Base-by-base conservation (phyloP, 1,284 basidiomycete species). In the Malassezia arunalokei region DNA sequence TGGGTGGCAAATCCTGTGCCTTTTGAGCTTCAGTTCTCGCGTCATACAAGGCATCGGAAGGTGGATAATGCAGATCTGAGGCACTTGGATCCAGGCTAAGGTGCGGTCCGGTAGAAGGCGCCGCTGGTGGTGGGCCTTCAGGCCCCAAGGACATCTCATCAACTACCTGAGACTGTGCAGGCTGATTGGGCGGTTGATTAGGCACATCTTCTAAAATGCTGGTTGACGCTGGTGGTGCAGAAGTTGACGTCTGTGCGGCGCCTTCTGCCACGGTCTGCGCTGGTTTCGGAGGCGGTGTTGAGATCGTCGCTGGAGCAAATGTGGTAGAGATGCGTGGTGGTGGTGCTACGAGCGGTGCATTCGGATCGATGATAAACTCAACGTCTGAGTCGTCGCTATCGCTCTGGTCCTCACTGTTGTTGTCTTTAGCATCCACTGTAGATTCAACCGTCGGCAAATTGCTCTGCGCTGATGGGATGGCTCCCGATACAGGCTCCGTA, bases 331-430 rank as follows among this genome's bases (percentile, higher is more conserved):
- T 48, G 30, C 64, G 66, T 11, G 33, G 33, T 15, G 11, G 33
- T 5, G 33, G 33, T n/a, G 60, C 57, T n/a, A 58, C 50, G 0
- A 51, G 53, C 14, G 60, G 64, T 27, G 51, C 49, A 35, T 52
- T 62, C n/a, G 66, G 49, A 37, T 76, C 74, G 48, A 73, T 66
- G 47, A 74, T 68, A 47, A 74, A 73, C 44, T 74, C 73, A 52
- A 74, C 63, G 33, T 74, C 73, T 9, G 53, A 55, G 30, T 54
- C 75, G 44, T 76, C 66, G 63, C 75, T 75, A 30, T 76, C 75
- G 14, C 68, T 68, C 43, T 76, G 75, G n/a, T 68, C 68, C 15
- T 75, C 74, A 1, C 58, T 60, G 2, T 73, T 71, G 3, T 73
- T 74, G 12, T 76, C 76, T 6, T 3, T 24, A 1, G 28, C 9